Conservation (phyloP, 257 asterid genomes). For the Solanum medicagineum region DNA sequence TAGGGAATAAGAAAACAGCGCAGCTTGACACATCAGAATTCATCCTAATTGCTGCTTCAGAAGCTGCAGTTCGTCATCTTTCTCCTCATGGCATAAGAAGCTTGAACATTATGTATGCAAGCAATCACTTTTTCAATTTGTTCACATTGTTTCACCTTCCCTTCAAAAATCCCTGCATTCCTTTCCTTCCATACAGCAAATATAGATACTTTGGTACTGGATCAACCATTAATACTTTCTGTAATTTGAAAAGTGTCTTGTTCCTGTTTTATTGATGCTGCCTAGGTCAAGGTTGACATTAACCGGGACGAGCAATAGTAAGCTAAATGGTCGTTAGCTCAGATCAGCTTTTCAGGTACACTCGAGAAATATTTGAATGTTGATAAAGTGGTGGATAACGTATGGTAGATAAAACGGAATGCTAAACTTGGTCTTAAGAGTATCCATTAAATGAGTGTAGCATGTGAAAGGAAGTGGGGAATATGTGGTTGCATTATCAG, state of each 20-base stretch:
- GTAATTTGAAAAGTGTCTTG: background rate
- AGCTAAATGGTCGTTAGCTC: background rate
- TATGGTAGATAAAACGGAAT: background rate
- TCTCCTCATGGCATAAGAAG: background rate
- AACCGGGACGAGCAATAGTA: background rate
- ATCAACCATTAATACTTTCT: background rate
- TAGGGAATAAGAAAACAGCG: background rate
- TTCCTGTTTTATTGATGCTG: background rate
- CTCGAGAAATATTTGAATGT: background rate
- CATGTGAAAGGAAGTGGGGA: background rate
- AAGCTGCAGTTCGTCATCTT: background rate
- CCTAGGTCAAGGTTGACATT: background rate
- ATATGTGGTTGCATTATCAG: background rate
- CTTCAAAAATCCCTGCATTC: background rate
- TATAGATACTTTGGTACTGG: background rate
- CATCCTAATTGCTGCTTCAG: background rate
- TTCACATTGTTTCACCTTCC: background rate
- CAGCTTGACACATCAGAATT: background rate
- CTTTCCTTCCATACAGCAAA: background rate
- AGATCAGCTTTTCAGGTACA: background rate
- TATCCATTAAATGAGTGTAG: background rate
- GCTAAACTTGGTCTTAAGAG: background rate
- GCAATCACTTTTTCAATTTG: background rate
- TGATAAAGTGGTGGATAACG: background rate
- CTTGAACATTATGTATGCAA: background rate